Evolutionary conservation across 768 basidiomycete species (phyloP).

Genomic region (Fibroporia radiculosa): DNA sequence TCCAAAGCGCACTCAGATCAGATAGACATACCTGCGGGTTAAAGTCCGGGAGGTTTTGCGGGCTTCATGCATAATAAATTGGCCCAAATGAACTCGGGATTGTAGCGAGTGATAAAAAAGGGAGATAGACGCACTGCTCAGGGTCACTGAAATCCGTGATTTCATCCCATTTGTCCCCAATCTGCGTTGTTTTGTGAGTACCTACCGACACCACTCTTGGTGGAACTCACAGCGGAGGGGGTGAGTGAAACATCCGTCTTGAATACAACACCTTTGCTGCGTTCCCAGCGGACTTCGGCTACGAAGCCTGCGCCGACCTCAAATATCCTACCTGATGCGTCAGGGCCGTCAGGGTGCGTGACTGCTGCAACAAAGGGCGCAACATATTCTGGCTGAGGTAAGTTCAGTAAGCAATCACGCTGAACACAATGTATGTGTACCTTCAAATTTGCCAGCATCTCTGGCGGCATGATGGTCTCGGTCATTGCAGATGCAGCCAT

Average conservation of each 20-base stretch:
- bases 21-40: constrained; percentile 23
- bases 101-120: background rate
- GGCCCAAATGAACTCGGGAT: background rate
- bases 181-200: constrained; percentile 29
- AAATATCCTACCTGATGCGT: constrained; percentile 76
- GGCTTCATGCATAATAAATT: no score
- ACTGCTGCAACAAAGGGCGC: constrained; percentile 89
- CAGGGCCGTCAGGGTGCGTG: constrained; percentile 76
- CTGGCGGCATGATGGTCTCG: constrained; percentile 89
- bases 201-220: background rate
- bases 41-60: constrained; percentile 53
- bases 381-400: constrained; percentile 73
- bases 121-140: constrained; percentile 44
- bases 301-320: constrained; percentile 92
- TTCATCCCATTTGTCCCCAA: constrained; percentile 78
- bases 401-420: background rate
- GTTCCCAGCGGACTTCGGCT: constrained; percentile 90
- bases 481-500: constrained; percentile 97
- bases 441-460: constrained; percentile 83
- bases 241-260: constrained; percentile 88
- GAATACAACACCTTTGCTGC: constrained; percentile 81
- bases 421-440: constrained; percentile 25
- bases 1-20: background rate
- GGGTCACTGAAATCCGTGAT: constrained; percentile 70
- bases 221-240: constrained; percentile 71